Percentiles rank a stretch among this genome's conserved stretches.
Evolutionary conservation across 2,329 filamentous ascomycete species (phyloP).

Genomic region (Juglanconis sp.): DNA sequence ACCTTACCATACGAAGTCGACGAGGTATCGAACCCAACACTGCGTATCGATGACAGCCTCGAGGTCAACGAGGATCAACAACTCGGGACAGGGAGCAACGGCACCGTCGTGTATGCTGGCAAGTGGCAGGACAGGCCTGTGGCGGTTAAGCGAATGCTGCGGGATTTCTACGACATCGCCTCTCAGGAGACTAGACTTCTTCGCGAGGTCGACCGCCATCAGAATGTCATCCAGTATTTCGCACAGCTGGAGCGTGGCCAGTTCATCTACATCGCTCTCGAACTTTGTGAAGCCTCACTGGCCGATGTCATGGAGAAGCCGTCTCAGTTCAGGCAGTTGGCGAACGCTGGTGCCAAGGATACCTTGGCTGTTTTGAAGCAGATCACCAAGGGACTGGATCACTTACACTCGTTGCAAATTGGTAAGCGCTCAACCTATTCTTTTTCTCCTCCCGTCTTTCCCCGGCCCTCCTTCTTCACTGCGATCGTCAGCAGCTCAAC

Average conservation of each 20-base stretch:
- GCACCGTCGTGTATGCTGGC: constrained; percentile 95
- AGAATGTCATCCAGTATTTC: constrained; percentile 95
- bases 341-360: constrained; percentile 70
- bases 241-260: constrained; percentile 84
- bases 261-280: constrained; percentile 94
- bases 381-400: constrained; percentile 82
- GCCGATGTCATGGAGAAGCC: constrained; percentile 86
- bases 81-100: constrained; percentile 81
- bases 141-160: constrained; percentile 94
- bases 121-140: constrained; percentile 90
- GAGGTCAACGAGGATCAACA: constrained; percentile 62
- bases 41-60: constrained; percentile 61
- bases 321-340: constrained; percentile 62
- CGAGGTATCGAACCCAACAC: constrained; percentile 56
- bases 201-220: constrained; percentile 90
- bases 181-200: constrained; percentile 89
- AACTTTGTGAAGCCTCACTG: constrained; percentile 88
- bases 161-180: constrained; percentile 93
- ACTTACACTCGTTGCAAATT: constrained; percentile 87
- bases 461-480: too few relatives aligned
- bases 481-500: too few relatives aligned
- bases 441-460: neutral
- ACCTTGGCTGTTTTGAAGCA: constrained; percentile 80
- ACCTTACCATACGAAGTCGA: constrained; percentile 56
- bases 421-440: too few relatives aligned